Percentiles rank a stretch among this genome's conserved stretches.
Conservation (phyloP, 192 early-diverging fungal species). For the Backusella circina region DNA sequence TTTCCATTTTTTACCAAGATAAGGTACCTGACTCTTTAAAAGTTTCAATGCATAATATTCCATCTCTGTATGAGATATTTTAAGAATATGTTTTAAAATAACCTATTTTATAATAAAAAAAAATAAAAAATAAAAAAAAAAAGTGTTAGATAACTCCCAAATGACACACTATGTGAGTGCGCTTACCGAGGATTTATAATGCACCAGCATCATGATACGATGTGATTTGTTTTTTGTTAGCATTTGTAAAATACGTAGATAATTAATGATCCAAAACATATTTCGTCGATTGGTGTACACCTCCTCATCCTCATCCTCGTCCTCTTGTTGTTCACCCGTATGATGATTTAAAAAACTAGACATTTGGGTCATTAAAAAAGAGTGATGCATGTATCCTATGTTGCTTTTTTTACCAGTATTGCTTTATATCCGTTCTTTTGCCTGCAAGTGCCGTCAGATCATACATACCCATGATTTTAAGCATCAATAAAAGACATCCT, state of each 20-base stretch:
- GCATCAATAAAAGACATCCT: slow-evolving; percentile 70
- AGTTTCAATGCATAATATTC: slow-evolving; percentile 75
- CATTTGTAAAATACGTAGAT: slow-evolving; percentile 75
- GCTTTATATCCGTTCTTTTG: slow-evolving; percentile 43
- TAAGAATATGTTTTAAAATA: slow-evolving; percentile 72
- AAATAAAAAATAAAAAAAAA: background rate
- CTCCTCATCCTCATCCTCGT: background rate
- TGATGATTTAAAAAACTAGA: slow-evolving; percentile 6
- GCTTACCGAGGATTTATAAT: slow-evolving; percentile 71
- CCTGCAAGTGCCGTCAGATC: slow-evolving; percentile 41
- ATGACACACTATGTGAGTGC: no score
- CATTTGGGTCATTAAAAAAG: no score
- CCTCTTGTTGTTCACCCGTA: background rate
- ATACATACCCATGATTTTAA: slow-evolving; percentile 81
- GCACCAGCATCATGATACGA: slow-evolving; percentile 71
- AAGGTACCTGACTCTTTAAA: slow-evolving; percentile 76
- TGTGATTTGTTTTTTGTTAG: slow-evolving; percentile 75
- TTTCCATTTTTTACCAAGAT: slow-evolving; percentile 77
- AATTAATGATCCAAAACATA: slow-evolving; percentile 66
- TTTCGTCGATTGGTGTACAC: slow-evolving; percentile 48
- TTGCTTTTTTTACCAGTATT: slow-evolving; percentile 41
- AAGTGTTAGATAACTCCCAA: background rate
- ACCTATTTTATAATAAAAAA: slow-evolving; percentile 39
- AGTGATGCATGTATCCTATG: no score
- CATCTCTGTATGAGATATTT: slow-evolving; percentile 61